These are phyloP conservation scores for Castanopsis chinensis DNA, from an alignment of 306 rosid genomes.

Conservation along the genomic window DNA sequence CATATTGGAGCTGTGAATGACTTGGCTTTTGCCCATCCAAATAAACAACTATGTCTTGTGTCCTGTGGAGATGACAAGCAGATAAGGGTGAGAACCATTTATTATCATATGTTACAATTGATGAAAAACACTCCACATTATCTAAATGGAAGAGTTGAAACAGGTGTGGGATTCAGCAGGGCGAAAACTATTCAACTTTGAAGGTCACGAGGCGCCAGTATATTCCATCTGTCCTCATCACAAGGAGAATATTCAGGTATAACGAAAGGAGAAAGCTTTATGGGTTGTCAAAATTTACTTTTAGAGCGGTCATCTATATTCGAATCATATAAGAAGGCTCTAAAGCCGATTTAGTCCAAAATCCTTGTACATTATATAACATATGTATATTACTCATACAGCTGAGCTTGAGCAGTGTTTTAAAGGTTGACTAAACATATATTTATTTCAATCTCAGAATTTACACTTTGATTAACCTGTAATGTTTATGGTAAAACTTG, in stretches of 20 bases:
- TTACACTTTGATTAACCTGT: background rate
- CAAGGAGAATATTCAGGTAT: conserved; percentile 81
- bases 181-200: conserved; percentile 60
- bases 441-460: background rate
- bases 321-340: background rate
- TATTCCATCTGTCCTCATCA: conserved; percentile 93
- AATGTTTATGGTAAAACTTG: background rate
- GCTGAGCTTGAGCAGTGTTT: background rate
- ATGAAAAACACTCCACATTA: conserved; percentile 14
- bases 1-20: conserved; percentile 85
- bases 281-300: background rate
- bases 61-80: conserved; percentile 89
- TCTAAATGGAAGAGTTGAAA: conserved; percentile 33
- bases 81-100: conserved; percentile 59
- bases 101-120: conserved; percentile 14
- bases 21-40: conserved; percentile 87
- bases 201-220: conserved; percentile 85
- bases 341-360: background rate
- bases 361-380: background rate
- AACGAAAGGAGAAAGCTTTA: background rate
- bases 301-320: background rate
- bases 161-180: conserved; percentile 89
- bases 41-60: conserved; percentile 71
- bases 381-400: background rate
- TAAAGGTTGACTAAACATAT: background rate